These are phyloP conservation scores for Yamadazyma songkhlaensis DNA, from an alignment of 1,139 yeast genomes.

Conservation along the genomic window DNA sequence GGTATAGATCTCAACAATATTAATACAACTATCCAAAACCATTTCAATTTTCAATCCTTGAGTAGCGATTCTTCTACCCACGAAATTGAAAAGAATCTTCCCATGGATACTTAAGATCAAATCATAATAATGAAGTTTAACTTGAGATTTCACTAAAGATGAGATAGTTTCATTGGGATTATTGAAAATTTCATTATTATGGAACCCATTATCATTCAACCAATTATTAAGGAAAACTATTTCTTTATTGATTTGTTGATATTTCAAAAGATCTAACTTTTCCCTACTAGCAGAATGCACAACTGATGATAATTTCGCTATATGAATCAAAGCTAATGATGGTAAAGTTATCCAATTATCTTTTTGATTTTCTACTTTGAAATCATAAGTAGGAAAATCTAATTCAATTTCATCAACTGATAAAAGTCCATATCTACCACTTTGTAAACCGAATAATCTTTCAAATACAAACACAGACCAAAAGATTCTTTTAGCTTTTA, in stretches of 20 bases:
- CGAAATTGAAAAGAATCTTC: slow-evolving; percentile 29
- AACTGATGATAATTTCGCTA: slow-evolving; percentile 38
- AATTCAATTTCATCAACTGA: slow-evolving; percentile 31
- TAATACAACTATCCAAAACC: slow-evolving; percentile 36
- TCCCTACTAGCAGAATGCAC: slow-evolving; percentile 30
- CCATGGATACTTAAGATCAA: slow-evolving; percentile 38
- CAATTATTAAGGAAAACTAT: slow-evolving; percentile 28
- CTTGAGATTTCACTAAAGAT: slow-evolving; percentile 34
- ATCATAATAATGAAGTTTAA: slow-evolving; percentile 42
- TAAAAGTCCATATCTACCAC: slow-evolving; percentile 48
- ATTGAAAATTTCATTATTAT: slow-evolving; percentile 27
- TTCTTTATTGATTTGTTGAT: slow-evolving; percentile 35
- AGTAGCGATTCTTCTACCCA: slow-evolving; percentile 31
- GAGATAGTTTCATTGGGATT: slow-evolving; percentile 15
- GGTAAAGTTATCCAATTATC: slow-evolving; percentile 58
- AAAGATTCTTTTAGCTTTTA: slow-evolving; percentile 53
- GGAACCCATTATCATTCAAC: slow-evolving; percentile 38
- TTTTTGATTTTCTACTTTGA: slow-evolving; percentile 23
- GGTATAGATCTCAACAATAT: slow-evolving; percentile 32
- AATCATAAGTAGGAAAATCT: slow-evolving; percentile 34
- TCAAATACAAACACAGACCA: slow-evolving; percentile 61
- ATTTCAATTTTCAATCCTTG: slow-evolving; percentile 29
- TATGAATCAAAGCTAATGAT: slow-evolving; percentile 46
- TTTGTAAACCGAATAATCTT: slow-evolving; percentile 51
- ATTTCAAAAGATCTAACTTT: slow-evolving; percentile 26